Conservation (phyloP, 495 filamentous ascomycete species). For the Emericellopsis terricola region DNA sequence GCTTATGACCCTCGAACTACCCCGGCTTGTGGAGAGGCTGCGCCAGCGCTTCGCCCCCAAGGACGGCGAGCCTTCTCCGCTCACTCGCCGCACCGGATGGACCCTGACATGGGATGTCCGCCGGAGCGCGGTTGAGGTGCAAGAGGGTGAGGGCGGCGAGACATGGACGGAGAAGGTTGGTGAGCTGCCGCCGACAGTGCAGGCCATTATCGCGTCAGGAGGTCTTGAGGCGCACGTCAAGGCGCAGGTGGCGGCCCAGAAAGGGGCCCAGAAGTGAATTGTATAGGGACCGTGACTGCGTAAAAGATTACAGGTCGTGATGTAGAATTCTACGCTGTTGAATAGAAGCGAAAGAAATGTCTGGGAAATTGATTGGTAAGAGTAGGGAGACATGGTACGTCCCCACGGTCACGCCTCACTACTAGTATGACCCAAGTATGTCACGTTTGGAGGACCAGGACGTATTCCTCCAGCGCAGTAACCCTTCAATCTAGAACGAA, state of each 20-base stretch:
- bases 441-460: too few species aligned
- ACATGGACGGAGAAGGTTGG: constrained; percentile 69
- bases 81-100: constrained; percentile 80
- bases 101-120: constrained; percentile 71
- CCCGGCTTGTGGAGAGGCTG: constrained; percentile 49
- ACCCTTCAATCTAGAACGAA: too few species aligned
- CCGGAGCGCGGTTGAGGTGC: constrained; percentile 35
- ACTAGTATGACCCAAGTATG: too few species aligned
- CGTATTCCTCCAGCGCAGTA: too few species aligned
- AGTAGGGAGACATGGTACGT: too few species aligned
- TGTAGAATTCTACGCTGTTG: too few species aligned
- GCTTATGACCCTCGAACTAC: constrained; percentile 67
- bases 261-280: too few species aligned
- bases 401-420: too few species aligned
- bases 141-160: constrained; percentile 37
- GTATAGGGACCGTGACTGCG: too few species aligned
- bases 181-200: constrained; percentile 74
- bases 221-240: constrained; percentile 78
- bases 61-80: constrained; percentile 29
- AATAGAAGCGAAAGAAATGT: too few species aligned
- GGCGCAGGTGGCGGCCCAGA: constrained; percentile 36
- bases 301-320: too few species aligned
- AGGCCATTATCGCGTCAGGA: constrained; percentile 72
- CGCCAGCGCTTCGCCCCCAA: constrained; percentile 38
- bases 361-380: too few species aligned